Evolutionary conservation across 306 rosid species (phyloP).

Genomic region (Dalbergia oliveri): DNA sequence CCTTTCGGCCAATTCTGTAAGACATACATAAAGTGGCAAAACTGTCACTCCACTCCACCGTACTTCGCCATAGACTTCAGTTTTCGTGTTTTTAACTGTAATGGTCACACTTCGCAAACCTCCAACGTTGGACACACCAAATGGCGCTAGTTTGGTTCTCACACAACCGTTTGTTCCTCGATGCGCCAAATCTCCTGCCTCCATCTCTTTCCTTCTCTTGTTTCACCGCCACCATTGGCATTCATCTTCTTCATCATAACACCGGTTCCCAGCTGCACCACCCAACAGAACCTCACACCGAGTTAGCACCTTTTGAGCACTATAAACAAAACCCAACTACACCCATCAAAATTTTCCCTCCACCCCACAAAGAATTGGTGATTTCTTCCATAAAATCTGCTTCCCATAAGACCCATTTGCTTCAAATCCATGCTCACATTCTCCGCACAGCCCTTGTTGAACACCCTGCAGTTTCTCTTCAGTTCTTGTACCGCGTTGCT

Average conservation of each 20-base stretch:
- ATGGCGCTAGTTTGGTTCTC: conserved; percentile 37
- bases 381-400: conserved; percentile 64
- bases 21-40: no score
- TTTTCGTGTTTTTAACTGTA: not conserved
- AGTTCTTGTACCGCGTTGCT: conserved; percentile 68
- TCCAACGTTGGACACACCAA: not conserved
- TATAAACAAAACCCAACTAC: conserved; percentile 39
- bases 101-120: not conserved
- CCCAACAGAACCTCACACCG: not conserved
- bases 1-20: no score
- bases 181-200: conserved; percentile 25
- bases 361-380: conserved; percentile 41
- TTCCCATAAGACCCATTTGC: conserved; percentile 59
- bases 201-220: conserved; percentile 18
- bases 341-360: conserved; percentile 31
- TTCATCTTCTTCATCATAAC: conserved; percentile 15
- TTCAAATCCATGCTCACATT: conserved; percentile 83
- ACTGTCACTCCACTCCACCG: no score
- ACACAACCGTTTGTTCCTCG: not conserved
- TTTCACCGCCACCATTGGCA: conserved; percentile 33
- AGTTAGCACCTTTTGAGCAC: conserved; percentile 22
- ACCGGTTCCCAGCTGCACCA: conserved; percentile 29
- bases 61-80: not conserved
- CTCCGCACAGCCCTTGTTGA: conserved; percentile 56
- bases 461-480: conserved; percentile 62